Conservation (phyloP, 2,329 filamentous ascomycete species). For the Talaromyces albobiverticillius region DNA sequence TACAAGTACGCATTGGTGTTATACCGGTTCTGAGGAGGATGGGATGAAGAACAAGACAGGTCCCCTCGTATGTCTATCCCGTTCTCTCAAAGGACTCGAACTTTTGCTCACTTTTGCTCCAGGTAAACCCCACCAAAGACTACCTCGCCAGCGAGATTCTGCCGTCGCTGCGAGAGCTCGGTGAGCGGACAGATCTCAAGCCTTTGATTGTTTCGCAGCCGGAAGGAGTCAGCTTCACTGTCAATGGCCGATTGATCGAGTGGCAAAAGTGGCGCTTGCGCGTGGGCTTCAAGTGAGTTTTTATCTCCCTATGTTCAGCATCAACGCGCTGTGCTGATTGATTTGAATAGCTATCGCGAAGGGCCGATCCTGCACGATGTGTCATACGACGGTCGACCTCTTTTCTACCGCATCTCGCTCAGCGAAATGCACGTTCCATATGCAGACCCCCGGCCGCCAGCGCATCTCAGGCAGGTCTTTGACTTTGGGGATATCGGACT, state of each 20-base stretch:
- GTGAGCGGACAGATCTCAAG: slow-evolving; percentile 54
- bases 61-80: background rate
- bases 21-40: background rate
- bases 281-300: slow-evolving; percentile 61
- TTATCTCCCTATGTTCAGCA: background rate
- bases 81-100: no score
- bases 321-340: background rate
- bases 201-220: slow-evolving; percentile 64
- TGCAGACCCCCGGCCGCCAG: slow-evolving; percentile 63
- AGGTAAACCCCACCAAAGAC: no score
- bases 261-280: slow-evolving; percentile 70
- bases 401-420: slow-evolving; percentile 64
- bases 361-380: slow-evolving; percentile 66
- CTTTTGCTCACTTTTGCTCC: no score
- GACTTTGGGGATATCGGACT: slow-evolving; percentile 67
- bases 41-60: background rate
- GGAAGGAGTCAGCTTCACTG: slow-evolving; percentile 60
- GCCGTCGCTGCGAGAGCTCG: background rate
- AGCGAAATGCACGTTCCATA: slow-evolving; percentile 57
- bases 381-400: slow-evolving; percentile 59
- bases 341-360: slow-evolving; percentile 45
- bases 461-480: slow-evolving; percentile 67
- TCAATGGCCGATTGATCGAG: slow-evolving; percentile 53
- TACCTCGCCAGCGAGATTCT: background rate
- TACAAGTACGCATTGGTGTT: background rate